Evolutionary conservation across 257 asterid species (phyloP).

Genomic region (Nicotiana benthamiana): DNA sequence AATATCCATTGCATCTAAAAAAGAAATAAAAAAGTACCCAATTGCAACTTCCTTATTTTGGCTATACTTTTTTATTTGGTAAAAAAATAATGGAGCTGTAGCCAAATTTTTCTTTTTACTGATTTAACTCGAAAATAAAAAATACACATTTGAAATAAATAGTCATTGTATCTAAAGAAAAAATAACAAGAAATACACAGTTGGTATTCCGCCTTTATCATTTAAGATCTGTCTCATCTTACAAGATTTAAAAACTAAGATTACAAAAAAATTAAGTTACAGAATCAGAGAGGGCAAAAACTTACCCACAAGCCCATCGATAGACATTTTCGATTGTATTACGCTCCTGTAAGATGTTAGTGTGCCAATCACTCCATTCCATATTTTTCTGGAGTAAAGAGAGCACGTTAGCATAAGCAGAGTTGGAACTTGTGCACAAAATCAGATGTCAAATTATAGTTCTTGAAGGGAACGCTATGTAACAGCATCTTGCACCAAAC

Average conservation of each 20-base stretch:
- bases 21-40: too few species aligned
- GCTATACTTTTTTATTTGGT: too few species aligned
- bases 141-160: too few species aligned
- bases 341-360: conserved; percentile 71
- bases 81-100: too few species aligned
- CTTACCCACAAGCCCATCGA: conserved; percentile 98
- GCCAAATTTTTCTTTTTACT: too few species aligned
- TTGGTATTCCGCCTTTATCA: too few species aligned
- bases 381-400: conserved; percentile 47
- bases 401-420: background rate
- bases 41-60: too few species aligned
- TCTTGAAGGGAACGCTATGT: background rate
- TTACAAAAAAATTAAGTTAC: background rate
- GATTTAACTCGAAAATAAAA: too few species aligned
- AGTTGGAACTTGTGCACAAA: conserved; percentile 1
- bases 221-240: background rate
- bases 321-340: conserved; percentile 62
- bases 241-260: background rate
- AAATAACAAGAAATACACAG: too few species aligned
- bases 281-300: background rate
- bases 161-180: too few species aligned
- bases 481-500: background rate
- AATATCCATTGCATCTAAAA: too few species aligned
- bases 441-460: background rate
- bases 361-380: conserved; percentile 78